These are phyloP conservation scores for Toxoplasma gondii DNA, from an alignment of 169 alveolate genomes.

Conservation along the genomic window DNA sequence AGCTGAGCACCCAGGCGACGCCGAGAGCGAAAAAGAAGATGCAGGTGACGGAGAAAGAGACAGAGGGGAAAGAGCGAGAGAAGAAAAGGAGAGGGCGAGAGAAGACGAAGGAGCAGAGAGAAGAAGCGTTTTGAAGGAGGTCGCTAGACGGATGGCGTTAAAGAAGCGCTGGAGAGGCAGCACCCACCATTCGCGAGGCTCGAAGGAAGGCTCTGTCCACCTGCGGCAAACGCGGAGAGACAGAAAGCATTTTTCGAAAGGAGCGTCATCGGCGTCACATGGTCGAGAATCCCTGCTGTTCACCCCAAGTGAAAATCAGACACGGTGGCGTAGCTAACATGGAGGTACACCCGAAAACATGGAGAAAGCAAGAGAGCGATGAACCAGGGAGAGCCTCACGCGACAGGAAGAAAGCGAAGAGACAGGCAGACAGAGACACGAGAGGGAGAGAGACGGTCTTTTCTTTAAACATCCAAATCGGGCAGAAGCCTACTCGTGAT, in stretches of 20 bases:
- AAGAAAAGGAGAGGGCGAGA: background rate
- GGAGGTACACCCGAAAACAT: too few relatives aligned
- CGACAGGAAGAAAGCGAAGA: too few relatives aligned
- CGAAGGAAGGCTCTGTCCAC: constrained; percentile 23
- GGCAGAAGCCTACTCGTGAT: background rate
- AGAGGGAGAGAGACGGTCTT: too few relatives aligned
- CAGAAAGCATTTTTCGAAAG: background rate
- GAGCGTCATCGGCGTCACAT: constrained; percentile 4
- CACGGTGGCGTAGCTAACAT: background rate
- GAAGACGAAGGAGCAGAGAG: background rate
- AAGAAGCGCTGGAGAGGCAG: constrained; percentile 63
- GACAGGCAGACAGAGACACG: background rate
- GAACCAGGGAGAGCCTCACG: too few relatives aligned
- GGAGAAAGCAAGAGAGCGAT: too few relatives aligned
- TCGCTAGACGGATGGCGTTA: constrained; percentile 36
- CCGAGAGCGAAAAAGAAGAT: background rate
- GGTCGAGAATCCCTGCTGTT: too few relatives aligned
- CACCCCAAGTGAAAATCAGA: background rate
- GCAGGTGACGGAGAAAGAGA: background rate
- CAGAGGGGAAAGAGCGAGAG: background rate
- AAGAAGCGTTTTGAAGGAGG: background rate
- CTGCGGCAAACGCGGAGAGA: background rate
- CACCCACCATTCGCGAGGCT: constrained; percentile 64
- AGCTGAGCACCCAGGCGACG: too few relatives aligned
- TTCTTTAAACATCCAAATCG: too few relatives aligned